A percentile compares a stretch with the other conserved stretches of the same genome.
Conservation (phyloP, 2,329 filamentous ascomycete species). For the Hypoxylon sp. region DNA sequence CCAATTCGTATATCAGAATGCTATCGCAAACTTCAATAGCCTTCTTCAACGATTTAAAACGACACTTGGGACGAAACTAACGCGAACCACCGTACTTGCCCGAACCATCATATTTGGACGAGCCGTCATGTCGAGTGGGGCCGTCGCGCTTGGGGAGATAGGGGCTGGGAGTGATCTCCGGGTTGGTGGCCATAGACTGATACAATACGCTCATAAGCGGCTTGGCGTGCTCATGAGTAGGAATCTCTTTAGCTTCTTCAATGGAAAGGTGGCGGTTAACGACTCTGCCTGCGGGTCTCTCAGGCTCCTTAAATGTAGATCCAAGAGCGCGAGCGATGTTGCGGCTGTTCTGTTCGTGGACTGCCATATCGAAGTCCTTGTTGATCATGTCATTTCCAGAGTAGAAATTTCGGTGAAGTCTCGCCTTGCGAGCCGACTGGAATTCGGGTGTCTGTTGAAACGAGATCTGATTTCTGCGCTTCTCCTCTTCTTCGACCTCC, state of each 20-base stretch:
- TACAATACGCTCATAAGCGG: constrained; percentile 62
- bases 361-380: constrained; percentile 53
- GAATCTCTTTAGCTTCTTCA: constrained; percentile 58
- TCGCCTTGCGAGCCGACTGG: constrained; percentile 50
- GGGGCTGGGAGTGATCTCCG: constrained; percentile 31
- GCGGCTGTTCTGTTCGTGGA: constrained; percentile 53
- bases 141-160: constrained; percentile 12
- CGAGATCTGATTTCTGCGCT: constrained; percentile 29
- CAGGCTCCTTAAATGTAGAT: constrained; percentile 58
- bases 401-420: constrained; percentile 59
- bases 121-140: constrained; percentile 8
- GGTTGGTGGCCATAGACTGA: constrained; percentile 46
- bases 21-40: constrained; percentile 11
- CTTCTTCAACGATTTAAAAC: constrained; percentile 25
- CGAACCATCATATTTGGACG: constrained; percentile 13
- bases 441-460: constrained; percentile 43
- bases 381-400: constrained; percentile 56
- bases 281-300: constrained; percentile 40
- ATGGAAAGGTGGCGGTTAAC: constrained; percentile 54
- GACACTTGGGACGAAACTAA: constrained; percentile 12
- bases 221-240: constrained; percentile 58
- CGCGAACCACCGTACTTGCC: constrained; percentile 15
- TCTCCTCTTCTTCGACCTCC: constrained; percentile 29
- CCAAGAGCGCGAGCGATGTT: constrained; percentile 55
- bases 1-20: constrained; percentile 19